Evolutionary conservation across 192 early-diverging fungal genomes (phyloP), one percentile per base, ranked within the genome.

Genomic region (Coemansia umbellata): DNA sequence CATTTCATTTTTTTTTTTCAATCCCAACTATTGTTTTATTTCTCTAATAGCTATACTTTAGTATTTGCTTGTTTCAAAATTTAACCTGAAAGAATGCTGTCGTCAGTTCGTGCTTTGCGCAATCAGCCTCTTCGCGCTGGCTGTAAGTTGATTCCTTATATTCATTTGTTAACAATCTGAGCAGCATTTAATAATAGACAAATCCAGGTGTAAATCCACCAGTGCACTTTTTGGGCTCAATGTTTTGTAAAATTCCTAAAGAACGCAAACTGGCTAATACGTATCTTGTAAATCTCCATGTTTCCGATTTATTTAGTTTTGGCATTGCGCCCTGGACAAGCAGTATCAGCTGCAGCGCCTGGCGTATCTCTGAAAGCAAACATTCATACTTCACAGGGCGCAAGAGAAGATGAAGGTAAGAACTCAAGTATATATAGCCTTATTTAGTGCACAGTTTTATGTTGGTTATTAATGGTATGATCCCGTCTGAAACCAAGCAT

Each of bases 121-220:
- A 43, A 9, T 19, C 15, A 55, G 2, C 26, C 58, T 14, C 28
- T 40, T 26, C 50, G 59, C 37, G 28, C 54, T 26, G 48, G 51
- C 55, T 33, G 70, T 74, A 68, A 53, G 71, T 67, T 28, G 24
- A n/a, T n/a, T n/a, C n/a, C n/a, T n/a, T n/a, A n/a, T n/a, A n/a
- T n/a, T n/a, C n/a, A n/a, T n/a, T n/a, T n/a, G n/a, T n/a, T n/a
- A n/a, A n/a, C n/a, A n/a, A n/a, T n/a, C n/a, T n/a, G n/a, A n/a
- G n/a, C n/a, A n/a, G n/a, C n/a, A n/a, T n/a, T n/a, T n/a, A n/a
- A n/a, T n/a, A n/a, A n/a, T n/a, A n/a, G n/a, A n/a, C n/a, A n/a
- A n/a, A n/a, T n/a, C n/a, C n/a, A n/a, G n/a, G n/a, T n/a, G n/a
- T n/a, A n/a, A n/a, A n/a, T n/a, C n/a, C n/a, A n/a, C n/a, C n/a